Conservation (phyloP, 2,329 filamentous ascomycete species). For the Dryadomyces quercivorus region DNA sequence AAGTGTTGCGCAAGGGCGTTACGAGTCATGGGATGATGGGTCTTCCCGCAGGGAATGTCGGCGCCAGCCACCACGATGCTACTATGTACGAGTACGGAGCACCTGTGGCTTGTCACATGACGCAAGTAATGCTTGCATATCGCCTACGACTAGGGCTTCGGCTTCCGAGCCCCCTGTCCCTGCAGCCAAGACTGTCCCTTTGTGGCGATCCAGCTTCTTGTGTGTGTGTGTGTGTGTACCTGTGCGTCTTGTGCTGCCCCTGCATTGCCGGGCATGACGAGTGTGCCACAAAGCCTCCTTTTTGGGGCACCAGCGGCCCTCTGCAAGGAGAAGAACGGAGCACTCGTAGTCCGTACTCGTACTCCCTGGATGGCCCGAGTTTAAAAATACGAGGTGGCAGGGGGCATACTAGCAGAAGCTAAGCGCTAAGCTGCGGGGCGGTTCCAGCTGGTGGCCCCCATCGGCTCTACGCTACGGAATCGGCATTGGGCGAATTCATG, state of each 20-base stretch:
- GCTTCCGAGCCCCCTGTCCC: neutral
- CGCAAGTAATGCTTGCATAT: neutral
- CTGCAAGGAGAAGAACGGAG: neutral
- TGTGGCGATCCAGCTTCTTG: neutral
- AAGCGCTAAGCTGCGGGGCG: too few relatives aligned
- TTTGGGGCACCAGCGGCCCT: neutral
- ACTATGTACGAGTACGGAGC: too few relatives aligned
- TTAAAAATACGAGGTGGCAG: neutral
- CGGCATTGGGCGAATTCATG: too few relatives aligned
- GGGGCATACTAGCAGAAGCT: neutral
- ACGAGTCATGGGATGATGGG: too few relatives aligned
- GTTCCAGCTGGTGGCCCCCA: neutral
- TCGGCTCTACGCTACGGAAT: neutral
- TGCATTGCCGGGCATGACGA: neutral
- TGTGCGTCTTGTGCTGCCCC: neutral
- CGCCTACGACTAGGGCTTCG: too few relatives aligned
- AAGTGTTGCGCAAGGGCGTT: too few relatives aligned
- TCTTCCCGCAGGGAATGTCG: too few relatives aligned
- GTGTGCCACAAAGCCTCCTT: neutral
- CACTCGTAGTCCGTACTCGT: neutral
- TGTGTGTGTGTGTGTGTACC: too few relatives aligned
- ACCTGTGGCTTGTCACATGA: neutral
- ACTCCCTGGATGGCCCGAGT: neutral
- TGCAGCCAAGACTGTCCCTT: neutral
- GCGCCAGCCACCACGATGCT: too few relatives aligned